These are phyloP conservation scores for Begonia fuchsioides DNA, from an alignment of 306 rosid species.

Conservation along the genomic window DNA sequence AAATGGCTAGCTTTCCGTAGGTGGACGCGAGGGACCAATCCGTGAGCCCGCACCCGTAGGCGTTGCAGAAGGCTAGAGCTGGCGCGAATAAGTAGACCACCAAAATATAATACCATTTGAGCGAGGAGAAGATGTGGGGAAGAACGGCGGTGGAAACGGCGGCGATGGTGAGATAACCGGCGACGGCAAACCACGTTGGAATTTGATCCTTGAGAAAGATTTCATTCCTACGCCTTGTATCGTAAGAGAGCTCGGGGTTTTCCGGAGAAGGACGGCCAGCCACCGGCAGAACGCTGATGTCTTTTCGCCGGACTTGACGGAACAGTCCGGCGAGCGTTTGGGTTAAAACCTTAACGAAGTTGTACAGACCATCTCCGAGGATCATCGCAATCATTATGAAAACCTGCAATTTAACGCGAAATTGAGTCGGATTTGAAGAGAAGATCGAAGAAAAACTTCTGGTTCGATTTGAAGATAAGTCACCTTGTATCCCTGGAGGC, in stretches of 20 bases:
- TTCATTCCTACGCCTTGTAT: not conserved
- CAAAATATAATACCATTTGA: not conserved
- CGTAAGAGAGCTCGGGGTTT: not conserved
- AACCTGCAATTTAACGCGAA: too few species aligned
- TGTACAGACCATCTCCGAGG: slow-evolving; percentile 28
- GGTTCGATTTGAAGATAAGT: too few species aligned
- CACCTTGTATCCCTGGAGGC: slow-evolving; percentile 24
- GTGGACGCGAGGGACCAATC: too few species aligned
- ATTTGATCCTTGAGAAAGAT: not conserved
- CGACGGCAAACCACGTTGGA: not conserved
- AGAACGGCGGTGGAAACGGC: not conserved
- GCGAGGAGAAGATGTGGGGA: not conserved
- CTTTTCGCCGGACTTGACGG: slow-evolving; percentile 12
- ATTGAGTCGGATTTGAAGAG: too few species aligned
- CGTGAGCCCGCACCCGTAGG: too few species aligned
- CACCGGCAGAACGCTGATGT: slow-evolving; percentile 4
- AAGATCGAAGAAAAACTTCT: too few species aligned
- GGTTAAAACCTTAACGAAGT: slow-evolving; percentile 17
- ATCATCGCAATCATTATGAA: slow-evolving; percentile 24
- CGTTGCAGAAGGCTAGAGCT: too few species aligned
- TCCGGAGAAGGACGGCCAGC: slow-evolving; percentile 4
- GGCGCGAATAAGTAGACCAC: not conserved
- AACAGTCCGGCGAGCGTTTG: slow-evolving; percentile 13
- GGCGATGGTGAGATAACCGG: not conserved
- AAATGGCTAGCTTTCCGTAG: slow-evolving; percentile 2